A percentile compares a stretch with the other conserved stretches of the same genome.
Evolutionary conservation across 2,329 filamentous ascomycete genomes (phyloP).

Genomic region (Nemania abortiva): DNA sequence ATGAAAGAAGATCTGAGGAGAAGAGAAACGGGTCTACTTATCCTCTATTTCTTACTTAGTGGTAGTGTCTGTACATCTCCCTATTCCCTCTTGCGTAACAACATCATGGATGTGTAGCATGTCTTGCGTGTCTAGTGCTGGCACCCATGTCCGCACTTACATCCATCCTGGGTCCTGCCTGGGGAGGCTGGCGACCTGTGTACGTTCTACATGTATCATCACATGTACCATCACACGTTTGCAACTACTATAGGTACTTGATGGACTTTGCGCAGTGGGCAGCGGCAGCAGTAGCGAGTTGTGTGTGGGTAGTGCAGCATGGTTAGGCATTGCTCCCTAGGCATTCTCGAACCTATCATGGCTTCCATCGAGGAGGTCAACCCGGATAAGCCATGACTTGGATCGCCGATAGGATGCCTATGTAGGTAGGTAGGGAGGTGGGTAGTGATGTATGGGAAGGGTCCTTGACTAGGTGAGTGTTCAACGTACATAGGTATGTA

Average conservation of each 20-base stretch:
- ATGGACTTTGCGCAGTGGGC: background rate
- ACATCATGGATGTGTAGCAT: background rate
- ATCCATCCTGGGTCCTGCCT: too few relatives aligned
- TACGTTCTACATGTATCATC: background rate
- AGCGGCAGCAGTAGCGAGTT: background rate
- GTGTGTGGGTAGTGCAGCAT: too few relatives aligned
- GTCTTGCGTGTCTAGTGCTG: background rate
- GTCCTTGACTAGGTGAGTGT: background rate
- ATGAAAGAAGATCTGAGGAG: background rate
- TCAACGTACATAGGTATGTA: too few relatives aligned
- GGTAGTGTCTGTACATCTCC: background rate
- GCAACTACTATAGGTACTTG: background rate
- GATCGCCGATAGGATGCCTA: background rate
- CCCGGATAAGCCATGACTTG: background rate
- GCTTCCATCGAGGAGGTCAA: background rate
- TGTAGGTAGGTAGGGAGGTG: background rate
- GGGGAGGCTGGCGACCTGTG: too few relatives aligned
- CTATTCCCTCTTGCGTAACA: background rate
- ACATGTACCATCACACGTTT: background rate
- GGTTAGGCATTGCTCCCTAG: background rate
- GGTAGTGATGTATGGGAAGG: background rate
- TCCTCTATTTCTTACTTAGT: background rate
- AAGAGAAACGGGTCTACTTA: constrained; percentile 13
- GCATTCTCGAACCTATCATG: background rate
- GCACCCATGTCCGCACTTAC: background rate